phyloP scores from a whole-genome alignment of 208 protist species.

The Novymonas esmeraldas region DNA sequence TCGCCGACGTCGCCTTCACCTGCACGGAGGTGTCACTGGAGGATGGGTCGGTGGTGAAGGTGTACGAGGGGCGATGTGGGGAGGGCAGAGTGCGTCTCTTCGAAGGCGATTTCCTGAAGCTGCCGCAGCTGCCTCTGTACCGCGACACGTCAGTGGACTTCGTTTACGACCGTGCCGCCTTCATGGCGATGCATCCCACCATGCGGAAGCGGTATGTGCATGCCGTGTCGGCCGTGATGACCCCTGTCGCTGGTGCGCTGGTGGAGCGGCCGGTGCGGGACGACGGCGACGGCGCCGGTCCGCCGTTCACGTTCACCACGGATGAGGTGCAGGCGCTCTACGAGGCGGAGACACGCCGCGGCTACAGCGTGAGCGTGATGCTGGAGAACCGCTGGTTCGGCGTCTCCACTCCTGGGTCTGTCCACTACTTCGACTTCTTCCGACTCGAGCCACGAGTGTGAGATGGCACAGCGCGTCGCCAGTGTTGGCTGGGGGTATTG shows the following conservation, averaged over 20 bases:
- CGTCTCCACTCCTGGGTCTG: not conserved
- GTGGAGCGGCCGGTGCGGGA: slow-evolving; percentile 52
- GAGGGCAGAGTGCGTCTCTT: slow-evolving; percentile 47
- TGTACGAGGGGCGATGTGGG: slow-evolving; percentile 35
- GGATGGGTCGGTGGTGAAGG: slow-evolving; percentile 3
- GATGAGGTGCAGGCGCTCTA: slow-evolving; percentile 44
- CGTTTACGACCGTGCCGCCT: slow-evolving; percentile 63
- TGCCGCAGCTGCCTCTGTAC: slow-evolving; percentile 33
- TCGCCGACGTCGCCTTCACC: slow-evolving; percentile 36
- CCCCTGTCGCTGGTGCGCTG: slow-evolving; percentile 15
- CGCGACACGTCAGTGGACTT: slow-evolving; percentile 35
- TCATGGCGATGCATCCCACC: slow-evolving; percentile 61
- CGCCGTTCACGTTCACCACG: slow-evolving; percentile 52
- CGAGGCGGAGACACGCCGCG: slow-evolving; percentile 25
- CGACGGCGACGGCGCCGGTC: slow-evolving; percentile 39
- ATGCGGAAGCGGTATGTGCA: slow-evolving; percentile 41
- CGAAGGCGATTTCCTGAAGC: slow-evolving; percentile 46
- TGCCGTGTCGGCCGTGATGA: slow-evolving; percentile 31
- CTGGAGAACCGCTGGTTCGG: slow-evolving; percentile 27
- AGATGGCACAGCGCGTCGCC: not conserved
- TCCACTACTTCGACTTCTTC: slow-evolving; percentile 32
- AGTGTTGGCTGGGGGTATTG: not conserved
- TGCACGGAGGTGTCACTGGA: slow-evolving; percentile 5
- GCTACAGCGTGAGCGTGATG: slow-evolving; percentile 26
- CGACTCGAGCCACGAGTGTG: slow-evolving; percentile 8